Conservation (phyloP, 306 rosid genomes). For the Glycine latifolia region DNA sequence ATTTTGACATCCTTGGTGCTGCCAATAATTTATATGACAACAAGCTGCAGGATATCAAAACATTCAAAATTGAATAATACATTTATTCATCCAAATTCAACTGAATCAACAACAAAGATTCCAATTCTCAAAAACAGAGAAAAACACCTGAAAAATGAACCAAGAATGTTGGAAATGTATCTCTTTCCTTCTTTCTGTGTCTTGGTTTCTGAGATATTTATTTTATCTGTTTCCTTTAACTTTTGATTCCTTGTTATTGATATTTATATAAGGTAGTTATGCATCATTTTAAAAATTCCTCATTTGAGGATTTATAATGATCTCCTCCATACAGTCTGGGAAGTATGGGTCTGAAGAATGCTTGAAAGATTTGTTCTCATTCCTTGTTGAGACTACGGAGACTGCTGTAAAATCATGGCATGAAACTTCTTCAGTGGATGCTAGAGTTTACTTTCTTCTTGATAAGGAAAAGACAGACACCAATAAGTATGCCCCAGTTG, state of each 20-base stretch:
- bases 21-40: conserved; percentile 23
- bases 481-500: conserved; percentile 86
- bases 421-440: conserved; percentile 84
- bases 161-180: conserved; percentile 14
- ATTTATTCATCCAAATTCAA: conserved; percentile 21
- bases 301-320: conserved; percentile 49
- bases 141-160: conserved; percentile 2
- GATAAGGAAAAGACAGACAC: conserved; percentile 84
- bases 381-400: conserved; percentile 94
- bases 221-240: conserved; percentile 39
- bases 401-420: conserved; percentile 92
- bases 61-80: neutral
- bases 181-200: conserved; percentile 31
- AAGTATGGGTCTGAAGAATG: conserved; percentile 80
- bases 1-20: conserved; percentile 5
- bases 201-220: conserved; percentile 38
- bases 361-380: conserved; percentile 74
- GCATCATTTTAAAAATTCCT: conserved; percentile 41
- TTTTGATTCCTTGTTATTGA: conserved; percentile 19
- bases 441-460: conserved; percentile 87
- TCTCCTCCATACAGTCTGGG: conserved; percentile 70
- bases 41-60: conserved; percentile 13
- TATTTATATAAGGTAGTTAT: conserved; percentile 45
- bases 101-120: neutral
- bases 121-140: neutral